phyloP scores from a whole-genome alignment of 2,329 filamentous ascomycete genomes.

The Ascochyta clinopodiicola region DNA sequence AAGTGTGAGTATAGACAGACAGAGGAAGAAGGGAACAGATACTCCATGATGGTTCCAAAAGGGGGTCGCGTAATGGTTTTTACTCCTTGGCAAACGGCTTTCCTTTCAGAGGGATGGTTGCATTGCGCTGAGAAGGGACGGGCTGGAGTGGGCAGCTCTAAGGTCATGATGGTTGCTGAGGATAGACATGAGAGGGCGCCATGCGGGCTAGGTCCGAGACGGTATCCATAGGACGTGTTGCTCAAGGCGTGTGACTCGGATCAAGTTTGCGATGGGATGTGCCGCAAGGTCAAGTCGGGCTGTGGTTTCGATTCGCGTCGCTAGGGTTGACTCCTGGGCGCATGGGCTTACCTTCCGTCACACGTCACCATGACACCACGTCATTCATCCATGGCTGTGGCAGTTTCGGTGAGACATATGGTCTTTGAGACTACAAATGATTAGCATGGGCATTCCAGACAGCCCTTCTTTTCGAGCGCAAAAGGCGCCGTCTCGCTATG shows the following conservation, averaged over 20 bases:
- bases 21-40: too few species aligned
- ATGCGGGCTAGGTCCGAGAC: too few species aligned
- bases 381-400: conserved; percentile 1
- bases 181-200: too few species aligned
- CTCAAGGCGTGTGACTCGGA: not conserved
- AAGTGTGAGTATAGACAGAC: too few species aligned
- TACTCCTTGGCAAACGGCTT: too few species aligned
- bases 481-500: conserved; percentile 28
- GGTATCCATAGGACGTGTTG: too few species aligned
- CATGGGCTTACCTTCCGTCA: conserved; percentile 13
- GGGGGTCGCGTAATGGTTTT: too few species aligned
- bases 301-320: not conserved
- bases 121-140: too few species aligned
- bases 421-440: conserved; percentile 24
- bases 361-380: conserved; percentile 18
- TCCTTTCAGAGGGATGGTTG: too few species aligned
- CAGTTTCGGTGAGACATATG: conserved; percentile 7
- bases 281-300: not conserved
- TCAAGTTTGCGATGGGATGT: not conserved
- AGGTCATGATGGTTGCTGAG: too few species aligned
- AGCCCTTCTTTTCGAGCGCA: conserved; percentile 17
- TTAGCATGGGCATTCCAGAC: conserved; percentile 21
- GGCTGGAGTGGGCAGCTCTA: too few species aligned
- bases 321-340: not conserved
- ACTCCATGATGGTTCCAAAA: too few species aligned